Base-by-base conservation (phyloP, 805 yeast species). In the Lipomyces sp. region DNA sequence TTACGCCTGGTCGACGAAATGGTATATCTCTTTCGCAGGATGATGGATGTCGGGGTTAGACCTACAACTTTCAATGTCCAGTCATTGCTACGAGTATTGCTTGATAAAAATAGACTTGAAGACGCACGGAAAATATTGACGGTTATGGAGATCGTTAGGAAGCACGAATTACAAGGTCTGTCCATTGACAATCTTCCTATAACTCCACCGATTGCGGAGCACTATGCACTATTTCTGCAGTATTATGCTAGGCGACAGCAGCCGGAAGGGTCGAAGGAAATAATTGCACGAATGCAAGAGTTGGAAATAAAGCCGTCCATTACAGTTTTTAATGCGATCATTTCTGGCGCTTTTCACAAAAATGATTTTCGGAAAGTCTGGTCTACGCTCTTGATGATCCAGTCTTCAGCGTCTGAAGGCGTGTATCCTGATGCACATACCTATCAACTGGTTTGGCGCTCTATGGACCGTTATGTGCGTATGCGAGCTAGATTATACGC, bases 211-310 rank as follows among this genome's bases (percentile, higher is more conserved):
- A 58, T 53, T n/a, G 53, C 71, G 13, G 63, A 62, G 13, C 66
- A 68, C 45, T 70, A 69, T 48, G 56, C 45, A 6, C 60, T 66
- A n/a, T 60, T 70, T 32, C 30, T 70, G 18, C 60, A 60, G 48
- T 64, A 70, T 39, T 62, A 63, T n/a, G 35, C 54, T n/a, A 62
- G 65, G 15, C 57, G 69, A 29, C 35, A 65, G 4, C 57, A 67
- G n/a, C 34, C 33, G 15, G 57, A 39, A 11, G 51, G 45, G 15
- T 58, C 58, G 3, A 18, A 18, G 5, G 53, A 56, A 5, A 10
- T 70, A 34, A 11, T 66, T 2, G 35, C 29, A 8, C 63, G 70
- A 4, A 67, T 70, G 68, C 42, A 53, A 29, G 29, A 51, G 24
- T 18, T 58, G 37, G 34, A 60, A 11, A 53, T 70, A 4, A 42